Base-by-base conservation (phyloP, 2,329 filamentous ascomycete species). In the Furcasterigmium sp. region DNA sequence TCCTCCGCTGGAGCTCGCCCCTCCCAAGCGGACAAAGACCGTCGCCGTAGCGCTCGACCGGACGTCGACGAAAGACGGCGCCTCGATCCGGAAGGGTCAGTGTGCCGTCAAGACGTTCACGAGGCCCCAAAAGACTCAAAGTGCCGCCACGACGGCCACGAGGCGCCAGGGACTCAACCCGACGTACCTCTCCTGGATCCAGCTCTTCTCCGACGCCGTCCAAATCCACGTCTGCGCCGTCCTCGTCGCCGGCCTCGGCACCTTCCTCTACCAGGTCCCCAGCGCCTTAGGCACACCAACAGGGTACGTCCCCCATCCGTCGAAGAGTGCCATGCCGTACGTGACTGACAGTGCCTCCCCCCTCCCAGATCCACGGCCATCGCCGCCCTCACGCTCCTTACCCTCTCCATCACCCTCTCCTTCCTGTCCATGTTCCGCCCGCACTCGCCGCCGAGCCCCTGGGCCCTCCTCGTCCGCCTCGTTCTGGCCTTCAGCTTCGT, bases 401-500 rank as follows among this genome's bases (percentile, higher is more conserved):
- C 45, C 21, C 30, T 56, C 21, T 65, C 70, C 46, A 51, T 59
- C n/a, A 42, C 58, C 15, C 56, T 69, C 42, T 64, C 68, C 47
- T 47, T 63, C 32, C 49, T 57, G 43, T 59, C 60, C 19, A 58
- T 69, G 21, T 51, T 56, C 13, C 53, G 58, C 37, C 35, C 19
- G 8, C 35, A 37, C 35, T 6, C 35, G 35, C n/a, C 19, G 51
- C 56, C 34, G 53, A 60, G 40, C 53, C 54, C 52, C 23, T 60
- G 59, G 53, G 53, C 57, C n/a, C 50, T 67, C 4, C 26, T 59
- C 7, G 39, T 58, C 10, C 59, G 65, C 20, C 49, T 59, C 5
- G 14, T 57, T 18, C 52, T 59, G 19, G 63, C 63, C 5, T 42
- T 58, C 14, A 53, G 53, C 15, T 63, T 67, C 37, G 46, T 68